A percentile compares a stretch with the other conserved stretches of the same genome.
Evolutionary conservation across 306 rosid species (phyloP).

Genomic region (Lathyrus aphaca): DNA sequence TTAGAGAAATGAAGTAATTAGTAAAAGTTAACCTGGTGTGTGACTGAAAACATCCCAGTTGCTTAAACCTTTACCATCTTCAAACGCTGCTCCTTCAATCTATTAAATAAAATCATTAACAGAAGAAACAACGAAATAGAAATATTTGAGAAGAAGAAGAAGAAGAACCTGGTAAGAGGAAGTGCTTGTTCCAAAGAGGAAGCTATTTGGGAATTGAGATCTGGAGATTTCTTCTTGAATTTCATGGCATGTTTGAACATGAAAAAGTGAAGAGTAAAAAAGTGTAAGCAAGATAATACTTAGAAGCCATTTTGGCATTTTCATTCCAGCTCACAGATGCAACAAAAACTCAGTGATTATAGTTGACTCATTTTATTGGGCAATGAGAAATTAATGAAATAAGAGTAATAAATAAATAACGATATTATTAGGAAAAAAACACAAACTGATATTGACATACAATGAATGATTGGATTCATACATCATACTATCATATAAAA

Average conservation of each 20-base stretch:
- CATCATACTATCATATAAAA: too few relatives aligned
- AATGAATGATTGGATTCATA: too few relatives aligned
- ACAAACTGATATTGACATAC: too few relatives aligned
- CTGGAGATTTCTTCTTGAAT: conserved; percentile 38
- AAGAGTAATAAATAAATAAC: too few relatives aligned
- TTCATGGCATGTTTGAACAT: conserved; percentile 31
- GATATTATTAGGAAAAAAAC: too few relatives aligned
- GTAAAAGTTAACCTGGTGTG: conserved; percentile 47
- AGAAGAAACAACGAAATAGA: neutral
- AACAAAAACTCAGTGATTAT: neutral
- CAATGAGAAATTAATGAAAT: too few relatives aligned
- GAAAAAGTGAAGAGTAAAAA: conserved; percentile 32
- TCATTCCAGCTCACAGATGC: conserved; percentile 5
- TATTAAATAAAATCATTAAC: neutral
- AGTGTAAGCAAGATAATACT: neutral
- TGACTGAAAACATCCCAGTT: conserved; percentile 69
- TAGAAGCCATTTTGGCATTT: neutral
- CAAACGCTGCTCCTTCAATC: conserved; percentile 66
- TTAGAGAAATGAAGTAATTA: too few relatives aligned
- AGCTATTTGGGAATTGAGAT: conserved; percentile 55
- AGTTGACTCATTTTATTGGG: too few relatives aligned
- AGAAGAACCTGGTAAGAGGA: conserved; percentile 59
- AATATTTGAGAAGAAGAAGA: neutral
- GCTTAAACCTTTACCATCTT: conserved; percentile 62
- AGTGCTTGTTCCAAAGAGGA: conserved; percentile 65